Evolutionary conservation across 495 filamentous ascomycete genomes (phyloP), one percentile per base, ranked within the genome.

Genomic region (Penicillium silybi): DNA sequence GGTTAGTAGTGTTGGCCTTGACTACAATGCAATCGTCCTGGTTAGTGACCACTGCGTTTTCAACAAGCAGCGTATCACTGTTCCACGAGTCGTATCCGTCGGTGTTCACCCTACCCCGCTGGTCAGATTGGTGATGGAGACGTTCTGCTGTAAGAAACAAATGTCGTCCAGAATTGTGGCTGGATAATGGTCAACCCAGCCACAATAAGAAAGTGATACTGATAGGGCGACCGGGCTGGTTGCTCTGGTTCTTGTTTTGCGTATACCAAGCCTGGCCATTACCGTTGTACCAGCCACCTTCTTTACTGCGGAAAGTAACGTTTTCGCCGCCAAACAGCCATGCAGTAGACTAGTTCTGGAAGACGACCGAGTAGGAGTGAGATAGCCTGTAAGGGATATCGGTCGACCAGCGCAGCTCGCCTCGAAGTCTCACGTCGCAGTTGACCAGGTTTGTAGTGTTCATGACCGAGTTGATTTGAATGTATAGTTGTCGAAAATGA

Each of bases 261-360:
- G 60, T 61, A 44, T 77, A 75, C 72, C 76, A 79, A 3, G 64
- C 57, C 43, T 78, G 73, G 7, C 76, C 76, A 44, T 78, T 76
- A 15, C 76, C 76, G 48, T 78, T 63, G 18, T 78, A 61, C 34
- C 68, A 72, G 11, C 76, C 76, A 9, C 70, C 74, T 43, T 68
- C 47, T 8, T 46, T 44, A 6, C 48, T 56, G 25, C 71, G 70
- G 22, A 68, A 54, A 25, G 75, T 52, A 27, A 56, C 56, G 41
- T 77, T 64, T 22, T 72, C 72, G 23, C 64, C 63, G 3, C 76
- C 76, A 18, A 74, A 74, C 3, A 79, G 54, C 63, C 68, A 78
- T 0, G 74, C 76, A 1, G 75, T 71, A 3, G 71, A 74, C 50
- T 77, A 74, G 44, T 77, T 72, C 52, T 79, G 75, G 44, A 75